These are phyloP conservation scores for Metschnikowia henanensis DNA, from an alignment of 805 yeast species.

Conservation along the genomic window DNA sequence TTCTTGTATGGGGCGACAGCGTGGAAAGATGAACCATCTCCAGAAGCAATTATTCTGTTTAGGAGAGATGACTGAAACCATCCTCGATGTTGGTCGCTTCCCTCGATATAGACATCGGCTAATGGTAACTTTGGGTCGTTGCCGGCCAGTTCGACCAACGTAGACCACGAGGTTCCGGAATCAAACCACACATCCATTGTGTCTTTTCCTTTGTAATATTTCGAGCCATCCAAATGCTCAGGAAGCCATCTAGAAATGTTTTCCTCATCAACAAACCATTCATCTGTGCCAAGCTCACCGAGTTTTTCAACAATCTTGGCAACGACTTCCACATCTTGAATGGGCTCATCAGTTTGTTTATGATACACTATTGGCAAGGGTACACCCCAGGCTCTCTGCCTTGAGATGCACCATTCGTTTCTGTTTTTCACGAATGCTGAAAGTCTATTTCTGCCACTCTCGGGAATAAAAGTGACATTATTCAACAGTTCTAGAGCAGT, in stretches of 20 bases:
- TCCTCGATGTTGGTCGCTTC: constrained; percentile 98
- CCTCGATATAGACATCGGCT: constrained; percentile 90
- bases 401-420: constrained; percentile 96
- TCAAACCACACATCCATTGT: constrained; percentile 99
- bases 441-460: constrained; percentile 68
- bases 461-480: constrained; percentile 71
- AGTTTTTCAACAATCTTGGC: constrained; percentile 56
- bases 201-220: constrained; percentile 69
- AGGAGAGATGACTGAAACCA: constrained; percentile 96
- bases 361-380: constrained; percentile 86
- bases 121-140: constrained; percentile 30
- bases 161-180: constrained; percentile 90
- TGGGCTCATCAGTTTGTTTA: constrained; percentile 56
- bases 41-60: constrained; percentile 59
- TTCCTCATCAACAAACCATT: constrained; percentile 69
- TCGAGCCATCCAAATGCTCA: constrained; percentile 40
- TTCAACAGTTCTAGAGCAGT: constrained; percentile 59
- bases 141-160: constrained; percentile 40
- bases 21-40: constrained; percentile 41
- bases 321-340: constrained; percentile 58
- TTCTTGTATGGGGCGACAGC: constrained; percentile 60
- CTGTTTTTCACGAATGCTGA: constrained; percentile 71
- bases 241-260: constrained; percentile 78
- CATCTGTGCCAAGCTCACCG: constrained; percentile 61
- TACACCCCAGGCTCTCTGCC: constrained; percentile 98